Evolutionary conservation across 345 rosid genomes (phyloP).

Genomic region (Sapria himalayana): DNA sequence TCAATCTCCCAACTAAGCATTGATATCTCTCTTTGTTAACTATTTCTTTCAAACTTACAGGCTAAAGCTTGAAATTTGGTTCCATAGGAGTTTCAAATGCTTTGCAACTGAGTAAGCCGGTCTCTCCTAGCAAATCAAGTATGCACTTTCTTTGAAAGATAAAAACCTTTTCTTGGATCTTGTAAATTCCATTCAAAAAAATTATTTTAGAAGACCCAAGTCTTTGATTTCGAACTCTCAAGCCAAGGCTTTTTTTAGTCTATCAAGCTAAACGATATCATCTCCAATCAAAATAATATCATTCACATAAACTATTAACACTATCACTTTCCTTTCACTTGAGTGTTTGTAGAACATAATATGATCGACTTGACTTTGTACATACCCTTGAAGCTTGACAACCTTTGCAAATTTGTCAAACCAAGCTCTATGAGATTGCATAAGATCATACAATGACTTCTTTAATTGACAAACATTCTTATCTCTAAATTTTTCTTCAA

Average conservation of each 20-base stretch:
- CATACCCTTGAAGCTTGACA: neutral
- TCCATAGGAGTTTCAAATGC: neutral
- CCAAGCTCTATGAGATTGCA: no score
- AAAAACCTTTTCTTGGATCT: neutral
- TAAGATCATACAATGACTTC: no score
- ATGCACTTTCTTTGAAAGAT: neutral
- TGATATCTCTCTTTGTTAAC: neutral
- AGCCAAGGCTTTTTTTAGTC: slow-evolving; percentile 1
- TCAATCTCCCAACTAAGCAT: neutral
- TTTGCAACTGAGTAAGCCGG: neutral
- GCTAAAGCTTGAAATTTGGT: neutral
- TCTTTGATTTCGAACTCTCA: no score
- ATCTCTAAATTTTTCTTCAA: neutral
- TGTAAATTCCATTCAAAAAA: neutral
- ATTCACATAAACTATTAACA: no score
- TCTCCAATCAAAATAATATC: neutral
- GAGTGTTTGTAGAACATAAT: neutral
- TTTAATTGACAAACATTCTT: neutral
- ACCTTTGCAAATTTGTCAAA: neutral
- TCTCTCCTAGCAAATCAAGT: neutral
- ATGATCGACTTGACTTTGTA: neutral
- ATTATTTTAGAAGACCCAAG: no score
- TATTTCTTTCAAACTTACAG: neutral
- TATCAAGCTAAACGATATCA: no score
- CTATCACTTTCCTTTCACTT: neutral